Evolutionary conservation across 768 basidiomycete genomes (phyloP), one percentile per base, ranked within the genome.

Genomic region (Lepiota subincarnata): DNA sequence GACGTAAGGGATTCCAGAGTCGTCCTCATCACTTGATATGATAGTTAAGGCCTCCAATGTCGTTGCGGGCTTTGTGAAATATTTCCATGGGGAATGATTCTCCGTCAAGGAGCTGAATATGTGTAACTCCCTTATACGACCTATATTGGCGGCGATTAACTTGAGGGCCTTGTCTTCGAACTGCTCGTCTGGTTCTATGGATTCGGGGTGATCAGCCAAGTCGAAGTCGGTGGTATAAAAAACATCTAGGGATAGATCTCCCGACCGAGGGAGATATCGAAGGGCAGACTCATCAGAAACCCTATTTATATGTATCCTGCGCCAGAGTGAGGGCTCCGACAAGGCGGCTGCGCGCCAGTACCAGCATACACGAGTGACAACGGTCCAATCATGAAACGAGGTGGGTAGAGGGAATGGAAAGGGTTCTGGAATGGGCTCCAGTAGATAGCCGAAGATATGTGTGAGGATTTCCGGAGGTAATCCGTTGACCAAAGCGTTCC

Each of bases 381-480:
- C 44, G n/a, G 39, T 19, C 52, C 52, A 53, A 31, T 39, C 24
- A 34, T 53, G 52, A 26, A 53, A 53, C 4, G 52, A 46, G 11
- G 16, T 22, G 2, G 52, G 52, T 10, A 53, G 36, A 10, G 52
- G 52, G 26, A 53, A 53, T 3, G 44, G 38, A 39, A 53, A 46
- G 12, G 35, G 52, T 14, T 53, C 43, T 14, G 52, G 44, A 4
- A 38, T 28, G 14, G 52, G 37, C 6, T 53, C 43, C 12, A 46
- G 43, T 18, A 53, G 36, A 28, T 46, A 49, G n/a, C 42, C 26
- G 42, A 57, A 50, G 48, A 54, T 45, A 39, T 55, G 57, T 7
- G 57, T 53, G 28, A 57, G 57, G 12, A 57, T 48, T 38, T 57
- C 57, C 26, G 53, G 57, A 16, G 57, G 57, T 12, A 57, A 47